Percentiles rank a stretch among this genome's conserved stretches.
phyloP scores from a whole-genome alignment of 2,329 filamentous ascomycete genomes.

The Cordyceps militaris region DNA sequence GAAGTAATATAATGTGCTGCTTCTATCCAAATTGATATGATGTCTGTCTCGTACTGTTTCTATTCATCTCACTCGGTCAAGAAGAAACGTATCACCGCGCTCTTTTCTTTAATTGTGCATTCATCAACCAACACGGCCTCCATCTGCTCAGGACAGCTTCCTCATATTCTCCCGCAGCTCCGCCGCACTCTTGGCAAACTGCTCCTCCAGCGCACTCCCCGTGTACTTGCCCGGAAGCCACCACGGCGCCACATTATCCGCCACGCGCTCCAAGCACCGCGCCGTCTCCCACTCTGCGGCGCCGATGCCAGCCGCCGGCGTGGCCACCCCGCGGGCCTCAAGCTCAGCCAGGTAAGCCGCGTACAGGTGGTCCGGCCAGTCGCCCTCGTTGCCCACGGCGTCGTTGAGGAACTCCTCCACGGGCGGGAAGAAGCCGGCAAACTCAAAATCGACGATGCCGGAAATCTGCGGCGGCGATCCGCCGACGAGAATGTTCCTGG shows the following conservation, averaged over 20 bases:
- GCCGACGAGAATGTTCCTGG: constrained; percentile 18
- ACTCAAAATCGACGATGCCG: constrained; percentile 21
- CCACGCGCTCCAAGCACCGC: constrained; percentile 5
- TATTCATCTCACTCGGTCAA: no score
- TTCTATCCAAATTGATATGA: no score
- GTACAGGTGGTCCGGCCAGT: constrained; percentile 5
- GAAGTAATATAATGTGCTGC: no score
- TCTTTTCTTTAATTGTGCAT: no score
- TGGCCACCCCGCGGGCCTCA: neutral
- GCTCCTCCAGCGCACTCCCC: neutral
- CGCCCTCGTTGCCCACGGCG: constrained; percentile 6
- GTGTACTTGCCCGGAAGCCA: constrained; percentile 9
- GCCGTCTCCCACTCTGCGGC: neutral
- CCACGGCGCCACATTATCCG: constrained; percentile 14
- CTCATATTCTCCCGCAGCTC: neutral
- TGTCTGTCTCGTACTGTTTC: no score
- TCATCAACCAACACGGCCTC: neutral
- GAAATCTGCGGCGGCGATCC: constrained; percentile 15
- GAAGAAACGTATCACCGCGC: no score
- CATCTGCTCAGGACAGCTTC: neutral
- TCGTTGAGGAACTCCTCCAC: constrained; percentile 18
- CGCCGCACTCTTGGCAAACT: neutral
- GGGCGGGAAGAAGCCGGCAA: constrained; percentile 19
- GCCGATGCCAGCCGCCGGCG: neutral
- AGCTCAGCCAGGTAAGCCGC: neutral